These are phyloP conservation scores for Aureobasidium sp. DNA, from an alignment of 2,329 filamentous ascomycete species.

Conservation along the genomic window DNA sequence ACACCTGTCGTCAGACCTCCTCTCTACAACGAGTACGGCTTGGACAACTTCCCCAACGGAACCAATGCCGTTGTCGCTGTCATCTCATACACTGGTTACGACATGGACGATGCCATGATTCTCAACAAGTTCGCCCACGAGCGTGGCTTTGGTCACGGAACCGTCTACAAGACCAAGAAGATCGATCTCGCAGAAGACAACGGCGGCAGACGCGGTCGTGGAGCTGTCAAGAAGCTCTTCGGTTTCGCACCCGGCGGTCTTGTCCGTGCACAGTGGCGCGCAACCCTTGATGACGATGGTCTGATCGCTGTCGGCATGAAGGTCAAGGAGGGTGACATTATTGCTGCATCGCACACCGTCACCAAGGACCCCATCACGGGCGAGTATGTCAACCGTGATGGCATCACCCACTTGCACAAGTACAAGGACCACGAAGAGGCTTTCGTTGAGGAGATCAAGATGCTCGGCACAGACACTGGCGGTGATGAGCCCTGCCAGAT, in stretches of 20 bases:
- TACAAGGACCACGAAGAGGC: slow-evolving; percentile 89
- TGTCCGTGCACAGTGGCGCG: slow-evolving; percentile 62
- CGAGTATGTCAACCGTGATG: slow-evolving; percentile 77
- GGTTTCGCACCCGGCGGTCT: slow-evolving; percentile 77
- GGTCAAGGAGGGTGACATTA: slow-evolving; percentile 71
- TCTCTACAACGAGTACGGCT: slow-evolving; percentile 89
- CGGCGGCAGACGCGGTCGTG: slow-evolving; percentile 41
- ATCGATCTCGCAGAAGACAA: slow-evolving; percentile 75
- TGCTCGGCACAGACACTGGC: slow-evolving; percentile 80
- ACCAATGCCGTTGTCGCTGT: slow-evolving; percentile 94
- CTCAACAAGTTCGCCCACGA: slow-evolving; percentile 96
- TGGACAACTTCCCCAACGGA: slow-evolving; percentile 97
- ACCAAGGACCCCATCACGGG: slow-evolving; percentile 65
- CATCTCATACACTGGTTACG: slow-evolving; percentile 97
- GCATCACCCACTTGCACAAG: slow-evolving; percentile 77
- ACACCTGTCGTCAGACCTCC: slow-evolving; percentile 89
- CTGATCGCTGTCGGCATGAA: slow-evolving; percentile 73
- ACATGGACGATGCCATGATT: slow-evolving; percentile 99
- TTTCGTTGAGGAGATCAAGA: slow-evolving; percentile 85
- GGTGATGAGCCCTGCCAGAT: slow-evolving; percentile 79
- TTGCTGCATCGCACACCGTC: slow-evolving; percentile 87
- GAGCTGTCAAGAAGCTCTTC: slow-evolving; percentile 71
- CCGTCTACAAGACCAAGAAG: slow-evolving; percentile 96
- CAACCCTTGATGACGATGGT: slow-evolving; percentile 78
- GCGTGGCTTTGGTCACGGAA: slow-evolving; percentile 89